A percentile compares a stretch with the other conserved stretches of the same genome.
phyloP scores from a whole-genome alignment of 179 eudicot species.

The Monotropa hypopitys region DNA sequence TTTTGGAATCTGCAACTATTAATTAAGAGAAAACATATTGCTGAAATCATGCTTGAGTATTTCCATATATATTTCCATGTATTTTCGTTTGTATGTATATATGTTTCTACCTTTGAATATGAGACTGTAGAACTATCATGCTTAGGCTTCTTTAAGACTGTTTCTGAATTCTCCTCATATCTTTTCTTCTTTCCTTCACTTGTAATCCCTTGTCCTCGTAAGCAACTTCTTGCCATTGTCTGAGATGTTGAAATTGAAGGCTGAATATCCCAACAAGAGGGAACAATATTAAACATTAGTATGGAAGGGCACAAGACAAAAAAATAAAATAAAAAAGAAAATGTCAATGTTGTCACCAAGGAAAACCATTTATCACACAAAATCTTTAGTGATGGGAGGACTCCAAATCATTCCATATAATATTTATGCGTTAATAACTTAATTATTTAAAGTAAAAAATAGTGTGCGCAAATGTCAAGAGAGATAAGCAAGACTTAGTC shows the following conservation, averaged over 20 bases:
- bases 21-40: background rate
- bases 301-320: background rate
- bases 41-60: background rate
- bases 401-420: no score
- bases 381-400: no score
- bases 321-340: background rate
- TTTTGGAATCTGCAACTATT: conserved; percentile 17
- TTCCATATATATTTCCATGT: background rate
- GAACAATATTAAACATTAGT: background rate
- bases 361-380: no score
- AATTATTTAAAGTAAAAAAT: no score
- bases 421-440: no score
- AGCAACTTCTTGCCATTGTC: background rate
- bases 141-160: conserved; percentile 14
- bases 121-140: conserved; percentile 12
- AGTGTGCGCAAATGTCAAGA: no score
- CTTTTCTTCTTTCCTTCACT: conserved; percentile 10
- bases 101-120: background rate
- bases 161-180: conserved; percentile 2
- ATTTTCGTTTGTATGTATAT: background rate
- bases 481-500: no score
- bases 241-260: background rate
- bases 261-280: background rate
- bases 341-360: background rate
- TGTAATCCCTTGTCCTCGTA: conserved; percentile 4